Base-by-base conservation (phyloP, 1,284 basidiomycete species). In the Fomitopsis betulina region DNA sequence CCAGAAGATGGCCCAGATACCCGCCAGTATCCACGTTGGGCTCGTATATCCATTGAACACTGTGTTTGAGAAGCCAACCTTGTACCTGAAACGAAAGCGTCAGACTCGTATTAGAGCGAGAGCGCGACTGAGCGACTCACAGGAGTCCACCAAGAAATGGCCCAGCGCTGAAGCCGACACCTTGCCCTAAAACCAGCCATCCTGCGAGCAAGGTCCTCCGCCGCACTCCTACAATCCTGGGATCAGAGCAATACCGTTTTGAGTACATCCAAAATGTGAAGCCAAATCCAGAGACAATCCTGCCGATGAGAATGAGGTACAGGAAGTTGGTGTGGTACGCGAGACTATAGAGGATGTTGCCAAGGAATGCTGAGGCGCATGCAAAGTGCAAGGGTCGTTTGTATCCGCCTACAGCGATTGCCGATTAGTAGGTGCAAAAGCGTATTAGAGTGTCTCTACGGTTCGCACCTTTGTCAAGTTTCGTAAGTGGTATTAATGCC, bases 71-170 rank as follows among this genome's bases (percentile, higher is more conserved):
- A 72, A 72, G 2, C 70, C 70, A 33, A 72, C 55, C 40, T 68
- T 69, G 59, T 66, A 72, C 3, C 70, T 72, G 55, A 9, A 23
- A 17, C 13, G 30, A 27, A 32, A 15, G 5, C 15, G 23, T 45
- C 21, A 35, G 35, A 54, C 13, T 23, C 51, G n/a, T n/a, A 25
- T 3, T 39, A n/a, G 55, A 9, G 30, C 25, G 3, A 4, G 35
- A 47, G 5, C 12, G 21, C 17, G 15, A 17, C 3, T 15, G 12
- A 8, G 15, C 13, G 1, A 58, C 47, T 27, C 52, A 72, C 45
- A 89, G 68, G 6, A 87, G 62, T 38, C 87, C 87, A 17, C 86
- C 85, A 12, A 82, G 63, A 68, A 89, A 88, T 0, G 87, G 87
- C 3, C 87, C 87, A 0, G 80, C 72, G 42, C 79, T 83, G 72